Percentiles rank a stretch among this genome's conserved stretches.
phyloP scores from a whole-genome alignment of 176 grass and related monocot species.

The Triticum timopheevii region DNA sequence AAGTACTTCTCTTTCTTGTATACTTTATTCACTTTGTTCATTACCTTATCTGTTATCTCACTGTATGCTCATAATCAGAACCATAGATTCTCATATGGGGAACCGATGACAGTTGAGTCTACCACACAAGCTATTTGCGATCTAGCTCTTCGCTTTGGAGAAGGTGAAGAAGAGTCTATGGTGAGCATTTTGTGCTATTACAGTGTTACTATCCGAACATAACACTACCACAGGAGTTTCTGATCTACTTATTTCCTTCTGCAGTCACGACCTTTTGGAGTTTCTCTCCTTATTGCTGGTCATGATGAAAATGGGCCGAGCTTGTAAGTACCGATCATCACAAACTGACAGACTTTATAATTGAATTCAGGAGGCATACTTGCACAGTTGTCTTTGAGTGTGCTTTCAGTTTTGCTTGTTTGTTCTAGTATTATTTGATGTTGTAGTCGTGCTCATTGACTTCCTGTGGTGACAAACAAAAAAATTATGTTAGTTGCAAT shows the following conservation, averaged over 20 bases:
- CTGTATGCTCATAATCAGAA: conserved; percentile 51
- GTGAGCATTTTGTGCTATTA: conserved; percentile 40
- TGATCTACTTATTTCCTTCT: conserved; percentile 29
- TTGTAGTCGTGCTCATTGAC: background rate
- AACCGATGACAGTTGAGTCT: conserved; percentile 92
- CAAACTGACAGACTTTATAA: background rate
- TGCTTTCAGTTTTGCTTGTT: background rate
- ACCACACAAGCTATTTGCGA: conserved; percentile 96
- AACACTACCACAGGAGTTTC: conserved; percentile 8
- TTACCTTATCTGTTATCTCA: conserved; percentile 16
- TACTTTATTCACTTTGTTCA: background rate
- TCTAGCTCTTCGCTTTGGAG: conserved; percentile 86
- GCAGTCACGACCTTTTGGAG: conserved; percentile 94
- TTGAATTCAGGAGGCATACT: background rate
- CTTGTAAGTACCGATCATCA: conserved; percentile 52
- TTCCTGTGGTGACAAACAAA: background rate
- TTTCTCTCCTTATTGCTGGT: conserved; percentile 96
- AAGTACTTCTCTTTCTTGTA: background rate
- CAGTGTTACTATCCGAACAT: background rate
- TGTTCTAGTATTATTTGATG: too few relatives aligned
- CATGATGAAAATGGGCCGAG: conserved; percentile 95
- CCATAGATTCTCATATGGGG: conserved; percentile 98
- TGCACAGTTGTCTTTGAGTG: background rate
- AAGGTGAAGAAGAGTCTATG: conserved; percentile 98
- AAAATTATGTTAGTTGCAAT: background rate